Evolutionary conservation across 257 asterid species (phyloP).

Genomic region (Solanum appendiculatum): DNA sequence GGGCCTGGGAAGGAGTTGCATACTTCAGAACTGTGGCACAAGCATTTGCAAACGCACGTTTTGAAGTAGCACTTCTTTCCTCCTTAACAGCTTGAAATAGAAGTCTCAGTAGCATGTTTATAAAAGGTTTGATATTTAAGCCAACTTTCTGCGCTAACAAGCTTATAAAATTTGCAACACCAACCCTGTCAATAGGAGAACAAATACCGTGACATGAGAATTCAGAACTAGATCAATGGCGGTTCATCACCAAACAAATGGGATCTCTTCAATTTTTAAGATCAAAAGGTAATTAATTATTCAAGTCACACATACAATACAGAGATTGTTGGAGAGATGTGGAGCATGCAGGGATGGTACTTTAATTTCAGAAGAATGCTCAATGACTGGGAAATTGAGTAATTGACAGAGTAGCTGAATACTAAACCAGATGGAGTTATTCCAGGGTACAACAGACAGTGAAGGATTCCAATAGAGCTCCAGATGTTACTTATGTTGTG

Average conservation of each 20-base stretch:
- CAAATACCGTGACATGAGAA: neutral
- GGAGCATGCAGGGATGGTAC: neutral
- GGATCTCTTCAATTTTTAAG: neutral
- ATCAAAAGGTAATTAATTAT: neutral
- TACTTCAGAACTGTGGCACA: slow-evolving; percentile 80
- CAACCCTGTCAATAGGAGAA: slow-evolving; percentile 59
- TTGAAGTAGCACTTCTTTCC: slow-evolving; percentile 76
- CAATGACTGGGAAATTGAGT: neutral
- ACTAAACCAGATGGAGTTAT: neutral
- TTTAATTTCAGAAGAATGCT: neutral
- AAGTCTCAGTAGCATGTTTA: slow-evolving; percentile 68
- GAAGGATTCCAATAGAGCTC: neutral
- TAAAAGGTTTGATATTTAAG: slow-evolving; percentile 67
- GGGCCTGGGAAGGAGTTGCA: slow-evolving; percentile 77
- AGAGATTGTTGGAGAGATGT: neutral
- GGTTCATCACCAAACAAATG: neutral
- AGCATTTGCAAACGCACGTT: slow-evolving; percentile 93
- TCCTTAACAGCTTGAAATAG: slow-evolving; percentile 82
- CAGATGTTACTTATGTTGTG: neutral
- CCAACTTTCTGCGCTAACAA: slow-evolving; percentile 85
- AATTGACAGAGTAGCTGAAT: neutral
- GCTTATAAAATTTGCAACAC: slow-evolving; percentile 77
- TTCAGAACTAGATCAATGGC: neutral
- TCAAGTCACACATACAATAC: neutral
- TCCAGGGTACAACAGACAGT: neutral